Percentiles rank a stretch among this genome's conserved stretches.
Conservation (phyloP, 1,284 basidiomycete species). For the Boletus mariae region DNA sequence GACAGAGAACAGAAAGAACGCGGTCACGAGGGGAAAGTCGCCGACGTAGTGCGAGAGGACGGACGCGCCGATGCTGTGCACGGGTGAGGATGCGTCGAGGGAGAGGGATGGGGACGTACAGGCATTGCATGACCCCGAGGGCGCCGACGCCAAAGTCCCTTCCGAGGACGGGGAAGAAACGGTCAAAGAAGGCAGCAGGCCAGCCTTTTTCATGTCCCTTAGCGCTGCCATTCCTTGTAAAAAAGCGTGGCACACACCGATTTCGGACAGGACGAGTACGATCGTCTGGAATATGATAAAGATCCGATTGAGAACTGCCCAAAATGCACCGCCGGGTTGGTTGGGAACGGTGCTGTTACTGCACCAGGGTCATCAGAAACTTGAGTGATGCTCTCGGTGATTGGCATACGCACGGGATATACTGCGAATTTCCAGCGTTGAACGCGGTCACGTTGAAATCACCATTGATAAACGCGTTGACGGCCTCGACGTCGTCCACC, state of each 20-base stretch:
- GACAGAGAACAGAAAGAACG: conserved; percentile 82
- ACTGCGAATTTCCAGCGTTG: conserved; percentile 53
- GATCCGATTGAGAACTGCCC: conserved; percentile 79
- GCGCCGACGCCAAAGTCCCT: conserved; percentile 76
- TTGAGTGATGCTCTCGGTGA: no score
- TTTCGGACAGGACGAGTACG: conserved; percentile 65
- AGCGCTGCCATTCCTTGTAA: no score
- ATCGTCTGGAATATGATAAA: conserved; percentile 77
- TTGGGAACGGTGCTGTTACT: conserved; percentile 80
- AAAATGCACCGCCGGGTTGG: conserved; percentile 82
- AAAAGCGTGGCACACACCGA: conserved; percentile 20
- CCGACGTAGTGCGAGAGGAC: conserved; percentile 80
- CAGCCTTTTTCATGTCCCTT: conserved; percentile 43
- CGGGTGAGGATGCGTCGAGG: conserved; percentile 27
- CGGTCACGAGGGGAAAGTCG: conserved; percentile 77
- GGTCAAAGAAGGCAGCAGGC: conserved; percentile 69
- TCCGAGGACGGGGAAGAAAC: conserved; percentile 86
- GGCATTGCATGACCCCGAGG: conserved; percentile 77
- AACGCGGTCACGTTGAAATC: conserved; percentile 30
- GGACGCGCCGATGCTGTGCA: conserved; percentile 56
- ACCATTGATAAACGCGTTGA: conserved; percentile 55
- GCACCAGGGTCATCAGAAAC: background rate
- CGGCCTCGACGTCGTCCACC: conserved; percentile 76
- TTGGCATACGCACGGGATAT: conserved; percentile 53
- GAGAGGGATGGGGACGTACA: conserved; percentile 39